These are phyloP conservation scores for Daphne laureola DNA, from an alignment of 441 rosid species.

Conservation along the genomic window DNA sequence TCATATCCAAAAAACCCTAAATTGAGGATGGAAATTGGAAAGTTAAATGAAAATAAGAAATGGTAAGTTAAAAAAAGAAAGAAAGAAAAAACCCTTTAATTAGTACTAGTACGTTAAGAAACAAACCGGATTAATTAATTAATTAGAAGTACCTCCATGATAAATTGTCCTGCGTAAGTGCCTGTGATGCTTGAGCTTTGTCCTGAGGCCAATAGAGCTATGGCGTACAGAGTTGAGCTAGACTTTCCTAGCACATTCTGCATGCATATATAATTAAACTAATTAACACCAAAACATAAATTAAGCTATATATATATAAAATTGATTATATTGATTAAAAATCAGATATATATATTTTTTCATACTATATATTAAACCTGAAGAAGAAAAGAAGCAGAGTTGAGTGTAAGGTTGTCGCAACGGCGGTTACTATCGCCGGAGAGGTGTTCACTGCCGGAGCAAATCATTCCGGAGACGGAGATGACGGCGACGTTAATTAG, in stretches of 20 bases:
- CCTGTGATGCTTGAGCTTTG: conserved; percentile 8
- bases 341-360: too few species aligned
- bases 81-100: too few species aligned
- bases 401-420: conserved; percentile 2
- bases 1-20: conserved; percentile 1
- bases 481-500: conserved; percentile 2
- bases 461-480: conserved; percentile 1
- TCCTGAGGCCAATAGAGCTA: conserved; percentile 4
- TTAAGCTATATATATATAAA: too few species aligned
- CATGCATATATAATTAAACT: not conserved
- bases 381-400: conserved; percentile 1
- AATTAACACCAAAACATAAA: too few species aligned
- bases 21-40: too few species aligned
- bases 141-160: not conserved
- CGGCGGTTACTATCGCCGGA: not conserved
- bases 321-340: too few species aligned
- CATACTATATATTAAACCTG: not conserved
- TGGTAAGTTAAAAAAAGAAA: too few species aligned
- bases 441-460: conserved; percentile 1
- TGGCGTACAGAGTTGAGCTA: conserved; percentile 3
- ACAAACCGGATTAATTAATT: not conserved
- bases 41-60: too few species aligned
- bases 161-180: conserved; percentile 3
- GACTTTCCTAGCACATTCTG: conserved; percentile 1
- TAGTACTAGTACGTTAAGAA: too few species aligned